Conservation (phyloP, 2,329 filamentous ascomycete species). For the Tolypocladium ovalisporum region DNA sequence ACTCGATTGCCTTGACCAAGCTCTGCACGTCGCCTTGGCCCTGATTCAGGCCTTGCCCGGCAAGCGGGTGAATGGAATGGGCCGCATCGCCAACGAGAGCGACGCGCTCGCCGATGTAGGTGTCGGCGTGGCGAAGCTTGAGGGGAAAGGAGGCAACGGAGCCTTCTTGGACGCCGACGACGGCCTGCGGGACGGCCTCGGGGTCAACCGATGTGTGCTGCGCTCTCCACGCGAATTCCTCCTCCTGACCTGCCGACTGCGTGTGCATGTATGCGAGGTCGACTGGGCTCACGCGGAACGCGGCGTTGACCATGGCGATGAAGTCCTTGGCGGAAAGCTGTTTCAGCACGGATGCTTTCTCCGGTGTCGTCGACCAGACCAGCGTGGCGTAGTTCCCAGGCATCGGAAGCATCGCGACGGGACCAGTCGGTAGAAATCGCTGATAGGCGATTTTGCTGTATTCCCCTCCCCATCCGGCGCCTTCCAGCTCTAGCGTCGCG, state of each 20-base stretch:
- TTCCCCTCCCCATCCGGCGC: constrained; percentile 41
- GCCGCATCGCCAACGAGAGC: constrained; percentile 91
- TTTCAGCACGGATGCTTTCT: constrained; percentile 70
- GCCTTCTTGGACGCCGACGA: constrained; percentile 62
- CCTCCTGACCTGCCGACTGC: constrained; percentile 43
- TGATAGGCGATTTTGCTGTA: constrained; percentile 75
- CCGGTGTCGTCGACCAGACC: constrained; percentile 88
- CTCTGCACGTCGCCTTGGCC: constrained; percentile 82
- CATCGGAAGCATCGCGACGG: constrained; percentile 81
- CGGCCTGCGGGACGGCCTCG: constrained; percentile 50
- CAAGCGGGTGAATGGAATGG: constrained; percentile 89
- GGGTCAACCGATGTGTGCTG: constrained; percentile 52
- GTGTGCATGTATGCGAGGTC: constrained; percentile 80
- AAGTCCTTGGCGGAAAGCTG: constrained; percentile 63
- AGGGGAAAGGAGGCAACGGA: constrained; percentile 85
- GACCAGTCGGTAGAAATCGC: constrained; percentile 85
- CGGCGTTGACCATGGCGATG: constrained; percentile 80
- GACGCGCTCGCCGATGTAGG: constrained; percentile 81
- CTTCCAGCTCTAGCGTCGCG: constrained; percentile 68
- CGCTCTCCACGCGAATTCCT: constrained; percentile 78
- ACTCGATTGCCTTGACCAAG: constrained; percentile 62
- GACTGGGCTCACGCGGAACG: constrained; percentile 68
- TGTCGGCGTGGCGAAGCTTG: constrained; percentile 84
- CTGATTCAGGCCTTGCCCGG: constrained; percentile 88
- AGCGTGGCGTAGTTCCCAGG: constrained; percentile 75